Base-by-base conservation (phyloP, 2,329 filamentous ascomycete genomes). In the Fusarium subglutinans region DNA sequence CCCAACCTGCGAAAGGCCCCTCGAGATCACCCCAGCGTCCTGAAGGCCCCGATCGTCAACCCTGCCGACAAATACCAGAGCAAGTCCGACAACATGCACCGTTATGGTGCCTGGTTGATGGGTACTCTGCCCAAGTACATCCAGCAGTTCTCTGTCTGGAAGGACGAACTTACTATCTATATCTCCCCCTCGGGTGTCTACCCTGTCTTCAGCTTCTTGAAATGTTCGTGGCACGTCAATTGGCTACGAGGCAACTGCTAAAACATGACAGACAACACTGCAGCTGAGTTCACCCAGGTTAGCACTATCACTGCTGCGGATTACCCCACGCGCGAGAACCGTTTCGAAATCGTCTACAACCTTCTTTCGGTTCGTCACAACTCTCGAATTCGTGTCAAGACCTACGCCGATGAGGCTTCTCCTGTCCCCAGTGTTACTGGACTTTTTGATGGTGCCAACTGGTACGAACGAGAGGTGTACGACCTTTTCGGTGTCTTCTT, bases 111-210 rank as follows among this genome's bases (percentile, higher is more conserved):
- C 81, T 99, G 98, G 90, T 87, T 99, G 80, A 96, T 99, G 90
- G 95, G 95, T 77, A 97, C 94, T 84, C 86, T 99, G 81, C 97
- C 96, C 79, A 98, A 98, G 88, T 98, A 98, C 85, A 90, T 99
- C 79, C 97, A 99, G 87, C 96, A 99, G 86, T 98, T 98, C 87
- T 97, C 95, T 18, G 96, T 99, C 63, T 99, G 96, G 96, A 99
- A 99, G 87, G 96, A 99, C 82, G 96, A 99, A 85, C 91, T 99
- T 82, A 95, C 93, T 78, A 94, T 98, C 83, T 96, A 97, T 85
- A 96, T 98, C 80, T 88, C 94, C 54, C 96, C 96, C 3, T 86
- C 93, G 43, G 96, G 94, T 77, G 91, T 98, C 78, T 90, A 98
- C 77, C 96, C 96, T 44, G 93, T 97, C 79, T 95, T 99, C 84